Evolutionary conservation across 1,284 basidiomycete genomes (phyloP).

Genomic region (Irpex sp.): DNA sequence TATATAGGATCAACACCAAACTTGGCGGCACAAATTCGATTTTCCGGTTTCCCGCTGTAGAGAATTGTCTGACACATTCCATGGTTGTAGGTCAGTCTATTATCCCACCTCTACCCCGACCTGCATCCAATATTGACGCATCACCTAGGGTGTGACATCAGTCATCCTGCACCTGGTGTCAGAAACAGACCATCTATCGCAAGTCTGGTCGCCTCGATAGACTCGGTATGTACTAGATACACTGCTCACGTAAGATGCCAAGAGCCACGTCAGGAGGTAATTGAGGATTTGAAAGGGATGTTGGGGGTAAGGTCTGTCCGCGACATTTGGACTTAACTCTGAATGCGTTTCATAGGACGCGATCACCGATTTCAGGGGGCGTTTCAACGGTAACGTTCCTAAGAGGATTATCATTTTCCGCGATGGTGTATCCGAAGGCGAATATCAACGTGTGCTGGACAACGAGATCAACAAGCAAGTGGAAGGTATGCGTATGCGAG

Average conservation of each 20-base stretch:
- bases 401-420: slow-evolving; percentile 48
- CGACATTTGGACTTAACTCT: background rate
- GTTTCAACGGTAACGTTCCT: background rate
- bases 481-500: slow-evolving; percentile 29
- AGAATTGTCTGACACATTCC: slow-evolving; percentile 1
- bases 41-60: slow-evolving; percentile 17
- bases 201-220: slow-evolving; percentile 48
- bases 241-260: slow-evolving; percentile 41
- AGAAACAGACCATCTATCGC: slow-evolving; percentile 45
- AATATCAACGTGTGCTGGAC: slow-evolving; percentile 40
- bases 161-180: slow-evolving; percentile 44
- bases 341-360: slow-evolving; percentile 20
- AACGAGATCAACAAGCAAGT: slow-evolving; percentile 42
- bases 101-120: no score
- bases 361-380: slow-evolving; percentile 16
- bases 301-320: slow-evolving; percentile 25
- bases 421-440: slow-evolving; percentile 66
- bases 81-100: slow-evolving; percentile 42
- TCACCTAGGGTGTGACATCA: slow-evolving; percentile 46
- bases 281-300: slow-evolving; percentile 40
- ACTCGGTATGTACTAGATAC: slow-evolving; percentile 35
- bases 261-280: slow-evolving; percentile 45
- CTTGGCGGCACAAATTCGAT: slow-evolving; percentile 39
- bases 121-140: background rate
- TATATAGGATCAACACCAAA: slow-evolving; percentile 42